Conservation (phyloP, 768 basidiomycete genomes). For the Tephrocybe rancida region DNA sequence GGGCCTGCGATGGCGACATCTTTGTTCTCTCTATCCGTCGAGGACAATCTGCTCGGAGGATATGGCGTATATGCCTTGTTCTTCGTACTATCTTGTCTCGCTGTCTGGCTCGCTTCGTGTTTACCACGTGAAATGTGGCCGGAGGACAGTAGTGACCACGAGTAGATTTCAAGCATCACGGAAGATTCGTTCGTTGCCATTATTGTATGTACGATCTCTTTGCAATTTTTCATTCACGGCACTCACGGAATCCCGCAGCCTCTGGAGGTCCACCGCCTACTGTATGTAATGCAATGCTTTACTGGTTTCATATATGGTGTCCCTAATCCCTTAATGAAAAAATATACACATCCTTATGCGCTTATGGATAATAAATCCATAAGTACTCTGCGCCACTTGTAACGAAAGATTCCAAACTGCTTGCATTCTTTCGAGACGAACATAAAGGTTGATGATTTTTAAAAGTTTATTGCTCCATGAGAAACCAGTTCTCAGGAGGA, state of each 20-base stretch:
- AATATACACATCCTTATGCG: too few relatives aligned
- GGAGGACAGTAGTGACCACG: not conserved
- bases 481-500: slow-evolving; percentile 15
- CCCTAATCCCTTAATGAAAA: too few relatives aligned
- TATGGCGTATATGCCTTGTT: slow-evolving; percentile 47
- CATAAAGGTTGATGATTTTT: not conserved
- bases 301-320: too few relatives aligned
- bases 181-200: not conserved
- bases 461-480: slow-evolving; percentile 3
- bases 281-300: too few relatives aligned
- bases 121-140: slow-evolving; percentile 29
- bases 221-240: too few relatives aligned
- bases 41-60: slow-evolving; percentile 47
- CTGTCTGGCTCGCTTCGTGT: slow-evolving; percentile 29
- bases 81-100: slow-evolving; percentile 30
- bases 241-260: too few relatives aligned
- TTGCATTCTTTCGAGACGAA: too few relatives aligned
- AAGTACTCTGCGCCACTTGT: too few relatives aligned
- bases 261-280: too few relatives aligned
- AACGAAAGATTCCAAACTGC: too few relatives aligned
- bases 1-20: slow-evolving; percentile 52
- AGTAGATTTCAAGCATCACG: slow-evolving; percentile 8
- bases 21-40: slow-evolving; percentile 51
- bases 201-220: too few relatives aligned
- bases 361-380: too few relatives aligned